These are phyloP conservation scores for Sarocladium kiliense DNA, from an alignment of 2,329 filamentous ascomycete species.

Conservation along the genomic window DNA sequence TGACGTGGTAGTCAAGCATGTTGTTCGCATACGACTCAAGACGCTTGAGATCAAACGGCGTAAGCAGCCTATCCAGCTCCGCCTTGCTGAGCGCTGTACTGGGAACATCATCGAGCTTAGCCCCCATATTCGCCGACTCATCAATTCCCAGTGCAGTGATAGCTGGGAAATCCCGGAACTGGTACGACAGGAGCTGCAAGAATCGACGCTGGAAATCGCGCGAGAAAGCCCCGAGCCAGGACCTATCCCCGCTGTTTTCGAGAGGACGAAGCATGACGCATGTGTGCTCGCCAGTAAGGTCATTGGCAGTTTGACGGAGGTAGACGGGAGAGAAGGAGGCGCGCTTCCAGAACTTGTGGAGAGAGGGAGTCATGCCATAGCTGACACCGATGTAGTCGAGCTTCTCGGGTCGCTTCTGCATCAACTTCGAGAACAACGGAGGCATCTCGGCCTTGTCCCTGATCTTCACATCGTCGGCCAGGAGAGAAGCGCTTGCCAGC, in stretches of 20 bases:
- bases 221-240: conserved; percentile 87
- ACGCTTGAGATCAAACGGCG: conserved; percentile 91
- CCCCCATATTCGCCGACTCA: conserved; percentile 72
- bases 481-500: conserved; percentile 66
- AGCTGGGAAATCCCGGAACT: conserved; percentile 79
- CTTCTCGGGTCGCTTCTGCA: conserved; percentile 70
- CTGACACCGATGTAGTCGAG: conserved; percentile 95
- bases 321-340: conserved; percentile 85
- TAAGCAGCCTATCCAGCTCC: conserved; percentile 73
- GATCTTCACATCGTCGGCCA: conserved; percentile 84
- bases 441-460: conserved; percentile 90
- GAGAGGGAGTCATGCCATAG: conserved; percentile 78
- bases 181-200: conserved; percentile 81
- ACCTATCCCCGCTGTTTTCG: conserved; percentile 59
- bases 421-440: conserved; percentile 82
- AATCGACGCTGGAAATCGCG: conserved; percentile 95
- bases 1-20: conserved; percentile 96
- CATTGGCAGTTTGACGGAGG: conserved; percentile 89
- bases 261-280: conserved; percentile 94
- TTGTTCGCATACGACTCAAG: conserved; percentile 95
- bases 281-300: conserved; percentile 94
- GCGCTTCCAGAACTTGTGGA: conserved; percentile 98
- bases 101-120: conserved; percentile 60
- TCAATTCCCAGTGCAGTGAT: conserved; percentile 80
- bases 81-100: conserved; percentile 59